Base-by-base conservation (phyloP, 2,329 filamentous ascomycete genomes). In the Penicillium sp. region DNA sequence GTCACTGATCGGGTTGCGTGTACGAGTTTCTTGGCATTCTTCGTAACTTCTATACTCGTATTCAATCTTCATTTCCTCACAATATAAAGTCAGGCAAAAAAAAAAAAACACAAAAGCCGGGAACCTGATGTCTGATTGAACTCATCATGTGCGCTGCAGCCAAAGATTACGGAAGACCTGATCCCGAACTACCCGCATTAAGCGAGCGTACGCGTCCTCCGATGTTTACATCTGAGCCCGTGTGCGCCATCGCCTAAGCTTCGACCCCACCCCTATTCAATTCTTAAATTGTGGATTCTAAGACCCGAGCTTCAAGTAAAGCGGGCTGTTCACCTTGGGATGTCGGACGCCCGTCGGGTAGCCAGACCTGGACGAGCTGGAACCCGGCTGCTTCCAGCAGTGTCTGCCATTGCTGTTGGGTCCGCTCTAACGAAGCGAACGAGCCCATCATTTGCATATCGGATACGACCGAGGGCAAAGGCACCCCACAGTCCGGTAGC, bases 401-500 rank as follows among this genome's bases (percentile, higher is more conserved):
- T 10, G 24, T 2, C 41, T 43, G 39, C 46, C 51, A 56, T 36
- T 60, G 56, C 9, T 28, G 21, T 18, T 56, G 34, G 10, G 53
- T 57, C 12, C 52, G 51, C 41, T 53, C 47, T 18, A 53, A 41
- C 6, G 53, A 53, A 7, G 51, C 49, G 29, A 54, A 60, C 4
- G 45, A 52, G n/a, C 45, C 52, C 52, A 53, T 59, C 53, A 53
- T 57, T 18, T 53, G 46, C 45, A 57, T 41, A 49, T 60, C 56
- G 4, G 47, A 48, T 5, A 52, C 18, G 12, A 45, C 58, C 6
- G 52, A 57, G 7, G 49, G 34, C 21, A 48, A 21, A 21, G 52
- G 28, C 12, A 51, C 48, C 7, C 45, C 49, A 6, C 42, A 51
- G n/a, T 55, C 39, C 6, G 58, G 51, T 34, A 49, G n/a, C 13